These are phyloP conservation scores for Kwoniella newhampshirensis DNA, from an alignment of 768 basidiomycete genomes.

Conservation along the genomic window DNA sequence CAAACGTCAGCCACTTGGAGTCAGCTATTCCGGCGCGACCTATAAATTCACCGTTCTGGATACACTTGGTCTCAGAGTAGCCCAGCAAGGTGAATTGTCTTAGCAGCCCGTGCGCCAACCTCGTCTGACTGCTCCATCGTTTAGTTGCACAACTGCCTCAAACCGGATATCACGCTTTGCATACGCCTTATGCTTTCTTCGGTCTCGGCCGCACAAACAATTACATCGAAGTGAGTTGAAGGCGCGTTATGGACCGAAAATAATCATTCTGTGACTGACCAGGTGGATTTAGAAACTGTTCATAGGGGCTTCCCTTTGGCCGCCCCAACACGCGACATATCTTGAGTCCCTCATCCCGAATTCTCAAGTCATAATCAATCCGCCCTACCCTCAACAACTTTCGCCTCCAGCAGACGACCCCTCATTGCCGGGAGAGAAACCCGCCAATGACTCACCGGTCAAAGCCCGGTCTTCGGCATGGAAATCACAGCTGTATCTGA, in stretches of 20 bases:
- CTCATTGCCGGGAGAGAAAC: not conserved
- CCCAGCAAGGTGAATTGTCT: slow-evolving; percentile 75
- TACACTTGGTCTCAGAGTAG: slow-evolving; percentile 79
- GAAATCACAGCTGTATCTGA: slow-evolving; percentile 83
- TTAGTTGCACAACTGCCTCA: slow-evolving; percentile 91
- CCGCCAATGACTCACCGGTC: slow-evolving; percentile 8
- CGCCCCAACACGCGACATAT: slow-evolving; percentile 72
- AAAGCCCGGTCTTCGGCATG: slow-evolving; percentile 58
- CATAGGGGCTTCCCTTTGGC: slow-evolving; percentile 82
- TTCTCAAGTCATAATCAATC: slow-evolving; percentile 91
- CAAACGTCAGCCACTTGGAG: slow-evolving; percentile 76
- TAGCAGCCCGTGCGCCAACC: too few species aligned
- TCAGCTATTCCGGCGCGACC: slow-evolving; percentile 88
- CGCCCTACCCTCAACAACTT: slow-evolving; percentile 53
- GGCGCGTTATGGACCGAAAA: not conserved
- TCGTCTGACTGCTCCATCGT: not conserved
- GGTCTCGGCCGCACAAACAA: slow-evolving; percentile 97
- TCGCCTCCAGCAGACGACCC: not conserved
- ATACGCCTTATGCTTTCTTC: slow-evolving; percentile 91
- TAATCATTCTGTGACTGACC: too few species aligned
- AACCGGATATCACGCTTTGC: slow-evolving; percentile 84
- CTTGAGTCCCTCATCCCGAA: slow-evolving; percentile 98
- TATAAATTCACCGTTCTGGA: slow-evolving; percentile 97
- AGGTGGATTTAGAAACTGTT: slow-evolving; percentile 67
- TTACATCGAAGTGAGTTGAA: slow-evolving; percentile 71